These are phyloP conservation scores for Saccharomycopsis vini DNA, from an alignment of 805 yeast genomes.

Conservation along the genomic window DNA sequence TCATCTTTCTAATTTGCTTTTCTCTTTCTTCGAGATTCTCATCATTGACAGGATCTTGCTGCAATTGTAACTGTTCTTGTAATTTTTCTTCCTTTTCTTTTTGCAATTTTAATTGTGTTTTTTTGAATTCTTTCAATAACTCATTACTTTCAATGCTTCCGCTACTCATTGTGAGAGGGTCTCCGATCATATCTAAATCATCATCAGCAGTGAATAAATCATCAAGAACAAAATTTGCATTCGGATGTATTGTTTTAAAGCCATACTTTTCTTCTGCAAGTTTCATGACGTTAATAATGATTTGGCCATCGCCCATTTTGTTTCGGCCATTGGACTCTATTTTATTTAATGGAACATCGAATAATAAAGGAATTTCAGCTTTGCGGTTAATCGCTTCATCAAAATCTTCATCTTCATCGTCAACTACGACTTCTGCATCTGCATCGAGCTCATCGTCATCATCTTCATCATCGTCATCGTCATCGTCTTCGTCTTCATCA, in stretches of 20 bases:
- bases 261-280: conserved; percentile 82
- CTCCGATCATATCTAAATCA: conserved; percentile 21
- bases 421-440: conserved; percentile 16
- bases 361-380: conserved; percentile 43
- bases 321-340: conserved; percentile 26
- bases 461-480: conserved; percentile 15
- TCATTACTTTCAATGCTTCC: conserved; percentile 13
- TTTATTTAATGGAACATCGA: conserved; percentile 43
- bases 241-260: conserved; percentile 61
- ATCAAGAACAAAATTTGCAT: conserved; percentile 47
- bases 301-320: conserved; percentile 29
- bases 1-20: conserved; percentile 38
- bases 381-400: conserved; percentile 10
- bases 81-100: conserved; percentile 35
- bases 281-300: conserved; percentile 61
- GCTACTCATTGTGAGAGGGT: background rate
- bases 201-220: conserved; percentile 39
- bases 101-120: conserved; percentile 26
- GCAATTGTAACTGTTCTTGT: conserved; percentile 17
- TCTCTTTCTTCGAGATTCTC: conserved; percentile 29
- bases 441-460: conserved; percentile 12
- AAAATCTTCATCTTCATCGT: conserved; percentile 12
- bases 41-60: conserved; percentile 20
- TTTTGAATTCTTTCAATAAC: conserved; percentile 17
- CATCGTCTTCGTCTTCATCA: conserved; percentile 13